Evolutionary conservation across 2,329 filamentous ascomycete species (phyloP).

Genomic region (Zymoseptoria passerinii): DNA sequence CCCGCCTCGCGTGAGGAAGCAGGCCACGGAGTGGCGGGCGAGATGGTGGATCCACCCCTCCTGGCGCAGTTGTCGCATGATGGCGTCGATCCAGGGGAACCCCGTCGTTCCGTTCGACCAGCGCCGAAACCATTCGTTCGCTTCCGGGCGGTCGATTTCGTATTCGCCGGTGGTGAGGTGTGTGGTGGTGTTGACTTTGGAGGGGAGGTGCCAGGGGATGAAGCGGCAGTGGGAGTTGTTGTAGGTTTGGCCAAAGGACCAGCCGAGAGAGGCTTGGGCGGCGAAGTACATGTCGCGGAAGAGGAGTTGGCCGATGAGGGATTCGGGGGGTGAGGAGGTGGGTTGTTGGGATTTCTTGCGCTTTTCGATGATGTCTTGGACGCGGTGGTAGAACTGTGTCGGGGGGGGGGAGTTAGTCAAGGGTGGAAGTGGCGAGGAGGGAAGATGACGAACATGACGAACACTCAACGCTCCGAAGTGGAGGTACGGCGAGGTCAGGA

Average conservation of each 20-base stretch:
- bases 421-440: background rate
- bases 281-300: slow-evolving; percentile 82
- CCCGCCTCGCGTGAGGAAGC: slow-evolving; percentile 70
- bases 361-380: slow-evolving; percentile 52
- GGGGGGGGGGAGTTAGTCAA: too few species aligned
- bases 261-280: slow-evolving; percentile 61
- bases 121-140: slow-evolving; percentile 57
- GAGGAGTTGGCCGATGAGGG: slow-evolving; percentile 61
- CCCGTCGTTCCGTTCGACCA: slow-evolving; percentile 64
- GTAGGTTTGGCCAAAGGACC: slow-evolving; percentile 54
- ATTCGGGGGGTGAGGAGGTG: slow-evolving; percentile 53
- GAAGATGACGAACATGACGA: slow-evolving; percentile 38
- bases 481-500: slow-evolving; percentile 62
- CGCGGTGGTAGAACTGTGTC: slow-evolving; percentile 57
- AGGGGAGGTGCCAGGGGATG: slow-evolving; percentile 69
- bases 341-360: slow-evolving; percentile 49
- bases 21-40: slow-evolving; percentile 68
- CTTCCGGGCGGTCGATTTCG: slow-evolving; percentile 53
- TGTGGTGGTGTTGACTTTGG: slow-evolving; percentile 45
- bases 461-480: slow-evolving; percentile 68
- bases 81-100: slow-evolving; percentile 72
- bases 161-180: slow-evolving; percentile 51
- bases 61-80: slow-evolving; percentile 63
- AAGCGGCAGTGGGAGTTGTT: slow-evolving; percentile 63
- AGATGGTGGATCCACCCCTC: slow-evolving; percentile 79